Conservation (phyloP, 257 asterid genomes). For the Voacanga thouarsii region DNA sequence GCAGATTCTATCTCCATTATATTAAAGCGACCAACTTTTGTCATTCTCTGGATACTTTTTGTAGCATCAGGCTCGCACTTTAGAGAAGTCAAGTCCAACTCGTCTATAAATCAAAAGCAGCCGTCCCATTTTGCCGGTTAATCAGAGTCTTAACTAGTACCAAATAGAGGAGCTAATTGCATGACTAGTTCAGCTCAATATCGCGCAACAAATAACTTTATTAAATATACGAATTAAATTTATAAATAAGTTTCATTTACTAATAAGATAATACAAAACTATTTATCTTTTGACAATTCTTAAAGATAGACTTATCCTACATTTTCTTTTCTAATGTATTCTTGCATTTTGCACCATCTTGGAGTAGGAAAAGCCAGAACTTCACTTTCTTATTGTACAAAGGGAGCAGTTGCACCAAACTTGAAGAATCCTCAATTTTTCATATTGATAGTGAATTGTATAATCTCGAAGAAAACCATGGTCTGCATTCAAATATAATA, state of each 20-base stretch:
- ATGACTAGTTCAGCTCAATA: too few relatives aligned
- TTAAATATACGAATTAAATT: too few relatives aligned
- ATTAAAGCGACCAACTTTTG: background rate
- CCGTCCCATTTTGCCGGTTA: background rate
- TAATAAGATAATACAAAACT: too few relatives aligned
- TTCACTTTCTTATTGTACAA: background rate
- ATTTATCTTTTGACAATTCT: too few relatives aligned
- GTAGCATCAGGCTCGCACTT: background rate
- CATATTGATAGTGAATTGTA: too few relatives aligned
- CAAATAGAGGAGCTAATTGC: background rate
- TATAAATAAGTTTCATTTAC: too few relatives aligned
- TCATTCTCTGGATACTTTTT: background rate
- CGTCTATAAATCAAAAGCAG: background rate
- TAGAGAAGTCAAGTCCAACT: background rate
- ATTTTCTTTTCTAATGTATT: too few relatives aligned
- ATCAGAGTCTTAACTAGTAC: background rate
- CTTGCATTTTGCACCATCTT: background rate
- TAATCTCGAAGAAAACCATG: too few relatives aligned
- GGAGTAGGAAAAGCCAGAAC: background rate
- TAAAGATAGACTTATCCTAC: too few relatives aligned
- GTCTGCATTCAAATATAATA: background rate
- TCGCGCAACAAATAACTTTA: too few relatives aligned
- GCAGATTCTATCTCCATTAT: background rate
- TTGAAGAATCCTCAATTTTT: background rate
- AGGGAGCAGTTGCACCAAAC: slow-evolving; percentile 6